A percentile compares a stretch with the other conserved stretches of the same genome.
Evolutionary conservation across 208 protist genomes (phyloP).

Genomic region (Naegleria fowleri): DNA sequence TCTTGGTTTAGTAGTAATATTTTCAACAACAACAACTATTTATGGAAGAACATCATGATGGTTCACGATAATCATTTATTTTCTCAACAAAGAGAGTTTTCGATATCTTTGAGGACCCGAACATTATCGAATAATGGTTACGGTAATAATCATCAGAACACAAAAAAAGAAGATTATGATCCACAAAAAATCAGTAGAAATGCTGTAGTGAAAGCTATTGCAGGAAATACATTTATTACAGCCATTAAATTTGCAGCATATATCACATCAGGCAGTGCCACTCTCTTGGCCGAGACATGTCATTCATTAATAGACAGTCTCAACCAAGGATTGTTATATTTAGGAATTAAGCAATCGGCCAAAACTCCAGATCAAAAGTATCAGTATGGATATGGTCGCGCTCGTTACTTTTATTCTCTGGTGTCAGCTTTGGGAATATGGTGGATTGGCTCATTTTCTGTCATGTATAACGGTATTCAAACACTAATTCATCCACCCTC

Average conservation of each 20-base stretch:
- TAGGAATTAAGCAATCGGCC: background rate
- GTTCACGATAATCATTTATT: too few species aligned
- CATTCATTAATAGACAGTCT: background rate
- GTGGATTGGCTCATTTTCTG: background rate
- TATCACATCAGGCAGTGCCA: background rate
- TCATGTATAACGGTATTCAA: background rate
- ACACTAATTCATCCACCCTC: background rate
- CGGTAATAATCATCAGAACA: background rate
- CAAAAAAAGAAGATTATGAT: background rate
- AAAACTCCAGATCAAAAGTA: background rate
- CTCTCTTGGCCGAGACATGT: background rate
- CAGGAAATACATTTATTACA: background rate
- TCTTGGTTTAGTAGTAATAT: too few species aligned
- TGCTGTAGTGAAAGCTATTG: background rate
- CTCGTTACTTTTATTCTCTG: background rate
- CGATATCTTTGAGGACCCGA: too few species aligned
- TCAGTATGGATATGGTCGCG: conserved; percentile 22
- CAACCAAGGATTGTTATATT: conserved; percentile 11
- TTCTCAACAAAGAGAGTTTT: too few species aligned
- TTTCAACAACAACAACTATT: too few species aligned
- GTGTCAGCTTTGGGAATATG: conserved; percentile 2
- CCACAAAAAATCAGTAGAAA: background rate
- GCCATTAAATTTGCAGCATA: background rate
- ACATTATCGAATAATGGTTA: too few species aligned
- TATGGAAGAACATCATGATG: too few species aligned